Evolutionary conservation across 345 rosid genomes (phyloP).

Genomic region (Lumnitzera littorea): DNA sequence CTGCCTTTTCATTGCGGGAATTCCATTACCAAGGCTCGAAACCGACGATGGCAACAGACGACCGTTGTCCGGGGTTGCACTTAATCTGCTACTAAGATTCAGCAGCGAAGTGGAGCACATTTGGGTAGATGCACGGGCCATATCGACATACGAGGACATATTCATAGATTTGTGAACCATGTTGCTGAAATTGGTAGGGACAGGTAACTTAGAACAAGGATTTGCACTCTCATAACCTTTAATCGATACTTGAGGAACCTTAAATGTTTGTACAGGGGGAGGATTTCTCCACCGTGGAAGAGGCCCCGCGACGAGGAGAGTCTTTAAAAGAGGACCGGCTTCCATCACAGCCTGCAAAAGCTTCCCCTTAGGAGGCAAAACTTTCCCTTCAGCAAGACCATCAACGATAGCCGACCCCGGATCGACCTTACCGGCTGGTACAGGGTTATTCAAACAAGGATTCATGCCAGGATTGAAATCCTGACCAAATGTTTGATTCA

Average conservation of each 20-base stretch:
- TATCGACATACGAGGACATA: constrained; percentile 9
- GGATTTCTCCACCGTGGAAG: constrained; percentile 95
- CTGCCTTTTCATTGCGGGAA: constrained; percentile 47
- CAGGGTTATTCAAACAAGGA: neutral
- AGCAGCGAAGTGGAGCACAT: constrained; percentile 50
- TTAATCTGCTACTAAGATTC: constrained; percentile 27
- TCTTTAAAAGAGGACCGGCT: constrained; percentile 75
- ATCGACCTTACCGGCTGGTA: constrained; percentile 26
- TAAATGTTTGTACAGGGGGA: constrained; percentile 61
- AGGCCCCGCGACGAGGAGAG: constrained; percentile 79
- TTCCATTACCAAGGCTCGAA: constrained; percentile 10
- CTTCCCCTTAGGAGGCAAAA: constrained; percentile 64
- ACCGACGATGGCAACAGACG: constrained; percentile 12
- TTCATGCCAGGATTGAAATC: constrained; percentile 7
- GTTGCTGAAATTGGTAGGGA: constrained; percentile 4
- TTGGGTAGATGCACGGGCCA: constrained; percentile 23
- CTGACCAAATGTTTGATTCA: constrained; percentile 20
- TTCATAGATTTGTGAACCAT: constrained; percentile 11
- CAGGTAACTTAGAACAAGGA: constrained; percentile 8
- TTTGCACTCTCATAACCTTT: constrained; percentile 16
- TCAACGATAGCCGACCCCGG: constrained; percentile 36
- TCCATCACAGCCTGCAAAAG: constrained; percentile 62
- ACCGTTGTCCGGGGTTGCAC: constrained; percentile 18
- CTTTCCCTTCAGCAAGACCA: constrained; percentile 39
- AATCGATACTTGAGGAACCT: constrained; percentile 47